phyloP scores from a whole-genome alignment of 2,329 filamentous ascomycete genomes.

The Phialophora verrucosa region DNA sequence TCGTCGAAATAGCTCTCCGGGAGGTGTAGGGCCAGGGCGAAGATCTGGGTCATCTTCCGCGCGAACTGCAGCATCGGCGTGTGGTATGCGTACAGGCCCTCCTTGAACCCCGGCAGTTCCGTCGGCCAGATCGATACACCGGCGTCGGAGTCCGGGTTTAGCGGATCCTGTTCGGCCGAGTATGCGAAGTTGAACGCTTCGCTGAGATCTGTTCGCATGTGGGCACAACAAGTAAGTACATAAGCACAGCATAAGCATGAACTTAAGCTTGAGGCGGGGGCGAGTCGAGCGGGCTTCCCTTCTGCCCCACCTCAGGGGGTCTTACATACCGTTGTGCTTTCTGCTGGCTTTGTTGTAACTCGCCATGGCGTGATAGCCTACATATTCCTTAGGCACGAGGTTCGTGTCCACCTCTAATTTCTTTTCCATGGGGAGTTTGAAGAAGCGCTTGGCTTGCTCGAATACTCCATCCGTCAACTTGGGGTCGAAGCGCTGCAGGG shows the following conservation, averaged over 20 bases:
- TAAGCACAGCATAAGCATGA: not conserved
- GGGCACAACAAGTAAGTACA: not conserved
- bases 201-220: slow-evolving; percentile 23
- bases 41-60: slow-evolving; percentile 48
- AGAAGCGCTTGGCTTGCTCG: slow-evolving; percentile 51
- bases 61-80: slow-evolving; percentile 29
- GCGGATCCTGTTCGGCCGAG: slow-evolving; percentile 20
- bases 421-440: slow-evolving; percentile 51
- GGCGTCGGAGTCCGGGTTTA: slow-evolving; percentile 12
- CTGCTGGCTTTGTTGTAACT: slow-evolving; percentile 28
- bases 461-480: slow-evolving; percentile 43
- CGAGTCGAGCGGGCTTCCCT: not conserved
- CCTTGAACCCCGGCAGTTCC: slow-evolving; percentile 36
- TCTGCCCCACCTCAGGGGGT: not conserved
- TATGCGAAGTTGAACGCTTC: slow-evolving; percentile 33
- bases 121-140: slow-evolving; percentile 26
- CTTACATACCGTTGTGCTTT: slow-evolving; percentile 26
- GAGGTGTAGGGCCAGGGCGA: slow-evolving; percentile 51
- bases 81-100: slow-evolving; percentile 29
- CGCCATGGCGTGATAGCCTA: slow-evolving; percentile 28
- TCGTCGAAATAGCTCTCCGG: slow-evolving; percentile 51
- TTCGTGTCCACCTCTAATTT: slow-evolving; percentile 55
- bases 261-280: not conserved
- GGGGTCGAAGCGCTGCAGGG: slow-evolving; percentile 29
- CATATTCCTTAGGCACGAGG: slow-evolving; percentile 28